A percentile compares a stretch with the other conserved stretches of the same genome.
Conservation (phyloP, 352 stramenopile species). For the Globisporangium mamillatum region DNA sequence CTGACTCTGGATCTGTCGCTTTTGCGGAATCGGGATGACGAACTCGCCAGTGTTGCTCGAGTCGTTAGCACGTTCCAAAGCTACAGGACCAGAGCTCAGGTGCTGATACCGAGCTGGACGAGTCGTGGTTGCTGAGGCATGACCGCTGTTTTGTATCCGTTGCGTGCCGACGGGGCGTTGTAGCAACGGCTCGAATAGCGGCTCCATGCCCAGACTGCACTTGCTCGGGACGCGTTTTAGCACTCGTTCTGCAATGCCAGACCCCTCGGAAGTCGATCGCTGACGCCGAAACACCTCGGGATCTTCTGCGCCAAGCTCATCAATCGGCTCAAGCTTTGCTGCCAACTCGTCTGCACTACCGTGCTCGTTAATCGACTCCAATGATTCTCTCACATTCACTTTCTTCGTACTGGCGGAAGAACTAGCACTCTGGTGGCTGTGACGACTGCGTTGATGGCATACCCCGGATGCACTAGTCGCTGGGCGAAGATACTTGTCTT, state of each 20-base stretch:
- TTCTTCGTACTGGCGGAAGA: conserved; percentile 6
- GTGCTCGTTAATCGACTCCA: background rate
- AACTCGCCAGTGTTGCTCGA: conserved; percentile 7
- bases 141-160: background rate
- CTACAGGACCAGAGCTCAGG: background rate
- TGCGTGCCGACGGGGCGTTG: conserved; percentile 67
- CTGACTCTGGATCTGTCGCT: conserved; percentile 40
- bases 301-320: conserved; percentile 12
- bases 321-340: conserved; percentile 5
- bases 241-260: conserved; percentile 9
- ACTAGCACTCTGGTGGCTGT: background rate
- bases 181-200: conserved; percentile 72
- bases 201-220: conserved; percentile 64
- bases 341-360: background rate
- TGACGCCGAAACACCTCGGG: conserved; percentile 15
- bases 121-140: background rate
- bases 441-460: background rate
- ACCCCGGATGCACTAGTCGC: conserved; percentile 1
- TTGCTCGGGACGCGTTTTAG: conserved; percentile 26
- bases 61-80: conserved; percentile 12
- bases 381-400: background rate
- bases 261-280: conserved; percentile 20
- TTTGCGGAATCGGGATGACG: conserved; percentile 31
- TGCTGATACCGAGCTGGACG: background rate
- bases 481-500: conserved; percentile 38